These are phyloP conservation scores for Calonectria crousiana DNA, from an alignment of 2,329 filamentous ascomycete species.

Conservation along the genomic window DNA sequence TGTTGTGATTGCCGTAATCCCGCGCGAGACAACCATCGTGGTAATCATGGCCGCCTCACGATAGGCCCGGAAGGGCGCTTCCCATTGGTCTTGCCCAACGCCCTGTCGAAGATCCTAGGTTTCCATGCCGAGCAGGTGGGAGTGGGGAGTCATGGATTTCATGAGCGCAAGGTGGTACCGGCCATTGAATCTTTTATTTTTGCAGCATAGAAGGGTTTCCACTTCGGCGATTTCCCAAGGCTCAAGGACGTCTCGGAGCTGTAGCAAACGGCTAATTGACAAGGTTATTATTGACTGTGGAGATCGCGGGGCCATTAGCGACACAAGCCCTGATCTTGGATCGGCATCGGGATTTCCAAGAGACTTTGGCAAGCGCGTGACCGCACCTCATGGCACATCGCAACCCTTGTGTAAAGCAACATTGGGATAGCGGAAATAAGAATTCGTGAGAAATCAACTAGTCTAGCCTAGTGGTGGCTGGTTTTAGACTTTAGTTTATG, in stretches of 20 bases:
- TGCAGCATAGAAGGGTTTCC: background rate
- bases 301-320: background rate
- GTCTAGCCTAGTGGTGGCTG: background rate
- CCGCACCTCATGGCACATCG: background rate
- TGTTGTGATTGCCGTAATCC: background rate
- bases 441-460: background rate
- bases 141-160: background rate
- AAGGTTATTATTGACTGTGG: background rate
- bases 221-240: background rate
- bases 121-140: background rate
- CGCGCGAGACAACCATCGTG: background rate
- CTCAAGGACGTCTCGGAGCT: background rate
- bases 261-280: background rate
- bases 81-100: conserved; percentile 1
- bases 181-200: background rate
- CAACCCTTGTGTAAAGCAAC: background rate
- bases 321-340: background rate
- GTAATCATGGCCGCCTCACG: background rate
- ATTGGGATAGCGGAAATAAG: background rate
- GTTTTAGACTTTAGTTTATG: background rate
- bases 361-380: background rate
- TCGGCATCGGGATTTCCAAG: background rate
- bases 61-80: background rate
- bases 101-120: background rate
- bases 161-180: background rate